These are phyloP conservation scores for Boletus pseudo-olivaceus DNA, from an alignment of 768 basidiomycete species.

Conservation along the genomic window DNA sequence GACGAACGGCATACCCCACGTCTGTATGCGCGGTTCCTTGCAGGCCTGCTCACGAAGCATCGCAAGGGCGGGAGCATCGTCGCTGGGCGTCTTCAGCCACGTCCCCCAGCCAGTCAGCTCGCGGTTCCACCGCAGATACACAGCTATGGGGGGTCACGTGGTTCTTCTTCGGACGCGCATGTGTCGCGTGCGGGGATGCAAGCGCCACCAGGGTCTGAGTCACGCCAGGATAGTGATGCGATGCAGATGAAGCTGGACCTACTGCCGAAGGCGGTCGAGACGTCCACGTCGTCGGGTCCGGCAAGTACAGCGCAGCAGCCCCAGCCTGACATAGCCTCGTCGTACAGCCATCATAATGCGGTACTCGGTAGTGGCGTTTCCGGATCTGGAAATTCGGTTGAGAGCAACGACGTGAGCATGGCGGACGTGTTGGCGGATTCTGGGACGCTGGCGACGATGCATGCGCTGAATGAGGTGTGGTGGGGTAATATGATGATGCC, in stretches of 20 bases:
- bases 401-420: slow-evolving; percentile 23
- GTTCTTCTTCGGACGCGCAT: slow-evolving; percentile 28
- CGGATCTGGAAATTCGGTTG: background rate
- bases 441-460: slow-evolving; percentile 68
- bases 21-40: slow-evolving; percentile 76
- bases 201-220: slow-evolving; percentile 10
- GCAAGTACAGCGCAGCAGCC: slow-evolving; percentile 14
- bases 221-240: slow-evolving; percentile 25
- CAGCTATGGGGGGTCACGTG: slow-evolving; percentile 25
- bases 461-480: slow-evolving; percentile 66
- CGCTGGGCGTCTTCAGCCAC: slow-evolving; percentile 50
- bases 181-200: slow-evolving; percentile 17
- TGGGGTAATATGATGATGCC: slow-evolving; percentile 87
- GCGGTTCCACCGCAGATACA: slow-evolving; percentile 10
- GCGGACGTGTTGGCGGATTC: slow-evolving; percentile 36
- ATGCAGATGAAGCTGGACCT: slow-evolving; percentile 29
- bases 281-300: background rate
- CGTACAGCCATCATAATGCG: slow-evolving; percentile 22
- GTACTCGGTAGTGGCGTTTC: background rate
- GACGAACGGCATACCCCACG: slow-evolving; percentile 80
- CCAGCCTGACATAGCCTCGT: slow-evolving; percentile 29
- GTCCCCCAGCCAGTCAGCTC: slow-evolving; percentile 43
- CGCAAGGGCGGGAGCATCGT: slow-evolving; percentile 61
- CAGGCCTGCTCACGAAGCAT: slow-evolving; percentile 64
- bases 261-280: background rate